phyloP scores from a whole-genome alignment of 202 grass and related monocot species.

The Miscanthus sacchariflorus region DNA sequence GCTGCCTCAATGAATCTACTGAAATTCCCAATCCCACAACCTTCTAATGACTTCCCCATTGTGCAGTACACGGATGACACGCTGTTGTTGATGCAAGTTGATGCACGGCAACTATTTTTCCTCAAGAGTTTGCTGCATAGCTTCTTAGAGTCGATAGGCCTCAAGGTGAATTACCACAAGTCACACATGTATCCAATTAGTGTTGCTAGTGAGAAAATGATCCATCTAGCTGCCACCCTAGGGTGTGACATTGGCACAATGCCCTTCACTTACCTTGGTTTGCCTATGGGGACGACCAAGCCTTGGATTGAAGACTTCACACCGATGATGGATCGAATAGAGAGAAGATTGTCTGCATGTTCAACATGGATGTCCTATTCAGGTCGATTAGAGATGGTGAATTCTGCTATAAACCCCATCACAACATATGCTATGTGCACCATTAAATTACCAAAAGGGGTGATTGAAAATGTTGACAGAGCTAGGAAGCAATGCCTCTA shows the following conservation, averaged over 20 bases:
- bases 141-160: background rate
- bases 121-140: background rate
- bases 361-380: background rate
- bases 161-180: background rate
- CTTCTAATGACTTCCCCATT: background rate
- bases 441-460: background rate
- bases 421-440: background rate
- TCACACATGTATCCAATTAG: background rate
- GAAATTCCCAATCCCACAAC: background rate
- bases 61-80: background rate
- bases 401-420: background rate
- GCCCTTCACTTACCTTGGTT: background rate
- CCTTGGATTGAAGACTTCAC: background rate
- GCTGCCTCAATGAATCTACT: background rate
- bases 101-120: background rate
- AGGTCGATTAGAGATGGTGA: background rate
- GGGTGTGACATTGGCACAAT: background rate
- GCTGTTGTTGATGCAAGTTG: background rate
- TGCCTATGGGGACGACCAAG: background rate
- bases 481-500: background rate
- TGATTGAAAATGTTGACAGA: no score
- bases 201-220: background rate
- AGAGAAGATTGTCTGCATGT: rapidly evolving
- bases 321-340: background rate
- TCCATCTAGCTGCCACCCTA: background rate